Evolutionary conservation across 805 yeast genomes (phyloP), one percentile per base, ranked within the genome.

Genomic region (Candida boleticola): DNA sequence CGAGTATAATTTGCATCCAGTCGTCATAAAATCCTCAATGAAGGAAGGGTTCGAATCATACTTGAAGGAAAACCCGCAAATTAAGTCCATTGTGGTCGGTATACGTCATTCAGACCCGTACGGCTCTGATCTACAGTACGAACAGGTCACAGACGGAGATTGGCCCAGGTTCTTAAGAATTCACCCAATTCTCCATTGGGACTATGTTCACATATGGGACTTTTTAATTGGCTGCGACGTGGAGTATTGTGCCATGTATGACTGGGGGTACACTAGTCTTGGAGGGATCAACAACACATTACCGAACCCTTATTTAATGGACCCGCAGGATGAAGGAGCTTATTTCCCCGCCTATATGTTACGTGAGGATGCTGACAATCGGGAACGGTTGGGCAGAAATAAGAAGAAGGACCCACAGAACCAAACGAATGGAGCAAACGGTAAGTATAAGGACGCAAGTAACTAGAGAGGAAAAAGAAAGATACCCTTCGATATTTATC

Each of bases 121-220:
- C 61, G 93, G 96, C 0, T 68, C 66, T 2, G 51, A 66, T 17
- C 66, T 92, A 36, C 47, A 66, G 21, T 72, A 76, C 35, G 75
- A 87, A 40, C 95, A 89, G 55, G 62, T 55, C 30, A 93, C 99
- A 0, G 97, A 92, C 55, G 83, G 82, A 44, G 82, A 89, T 44
- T 93, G 98, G 98, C 99, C 99, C 3, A 66, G 72, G 21, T 92
- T 93, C 57, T 63, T 83, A 48, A 65, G 99, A 38, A 69, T 90
- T 3, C 95, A 90, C 54, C 98, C 99, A 0, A 80, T 93, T 5
- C 70, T 93, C 33, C 86, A 86, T 42, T 93, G 98, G 98, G 77
- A 77, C 31, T 85, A 87, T 51, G 74, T 76, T 17, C 87, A 89
- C 43, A 73, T 93, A 2, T 93, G 99, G 99, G 79, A 79, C 49